Evolutionary conservation across 2,329 filamentous ascomycete genomes (phyloP).

Genomic region (Colletotrichum echinochloae): DNA sequence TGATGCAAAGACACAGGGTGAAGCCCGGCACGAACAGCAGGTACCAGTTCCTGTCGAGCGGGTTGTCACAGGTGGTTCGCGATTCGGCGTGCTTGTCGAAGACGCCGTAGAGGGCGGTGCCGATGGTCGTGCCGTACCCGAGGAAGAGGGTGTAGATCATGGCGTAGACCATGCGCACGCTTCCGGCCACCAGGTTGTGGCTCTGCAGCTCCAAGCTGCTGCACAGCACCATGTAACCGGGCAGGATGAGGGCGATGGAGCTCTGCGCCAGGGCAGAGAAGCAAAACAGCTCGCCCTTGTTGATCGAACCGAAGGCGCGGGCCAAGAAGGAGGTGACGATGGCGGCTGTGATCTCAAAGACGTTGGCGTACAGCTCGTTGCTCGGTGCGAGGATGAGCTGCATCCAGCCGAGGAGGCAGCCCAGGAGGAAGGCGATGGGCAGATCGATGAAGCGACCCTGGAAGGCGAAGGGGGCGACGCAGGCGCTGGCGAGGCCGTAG

Average conservation of each 20-base stretch:
- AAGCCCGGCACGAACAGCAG: conserved; percentile 75
- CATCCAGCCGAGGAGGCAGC: conserved; percentile 78
- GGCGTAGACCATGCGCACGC: conserved; percentile 77
- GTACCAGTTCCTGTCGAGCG: conserved; percentile 61
- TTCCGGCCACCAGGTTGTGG: conserved; percentile 73
- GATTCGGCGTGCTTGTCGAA: conserved; percentile 61
- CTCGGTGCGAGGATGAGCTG: conserved; percentile 80
- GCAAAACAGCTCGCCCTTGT: conserved; percentile 70
- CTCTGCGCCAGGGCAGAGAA: conserved; percentile 79
- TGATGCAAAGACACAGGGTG: conserved; percentile 76
- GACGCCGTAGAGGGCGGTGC: conserved; percentile 68
- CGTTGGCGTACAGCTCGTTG: conserved; percentile 75
- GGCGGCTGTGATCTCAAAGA: conserved; percentile 66
- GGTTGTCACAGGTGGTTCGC: conserved; percentile 52
- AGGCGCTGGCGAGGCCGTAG: conserved; percentile 81
- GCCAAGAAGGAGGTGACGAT: conserved; percentile 77
- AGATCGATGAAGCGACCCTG: conserved; percentile 81
- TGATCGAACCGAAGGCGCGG: conserved; percentile 76
- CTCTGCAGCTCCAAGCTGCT: conserved; percentile 72
- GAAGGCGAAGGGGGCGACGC: conserved; percentile 85
- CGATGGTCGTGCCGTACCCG: conserved; percentile 74
- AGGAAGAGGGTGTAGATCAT: conserved; percentile 76
- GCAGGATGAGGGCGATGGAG: conserved; percentile 80
- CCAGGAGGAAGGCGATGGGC: conserved; percentile 80
- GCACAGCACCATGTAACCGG: conserved; percentile 66